Base-by-base conservation (phyloP, 1,284 basidiomycete species). In the Cutaneotrichosporon cyanovorans region DNA sequence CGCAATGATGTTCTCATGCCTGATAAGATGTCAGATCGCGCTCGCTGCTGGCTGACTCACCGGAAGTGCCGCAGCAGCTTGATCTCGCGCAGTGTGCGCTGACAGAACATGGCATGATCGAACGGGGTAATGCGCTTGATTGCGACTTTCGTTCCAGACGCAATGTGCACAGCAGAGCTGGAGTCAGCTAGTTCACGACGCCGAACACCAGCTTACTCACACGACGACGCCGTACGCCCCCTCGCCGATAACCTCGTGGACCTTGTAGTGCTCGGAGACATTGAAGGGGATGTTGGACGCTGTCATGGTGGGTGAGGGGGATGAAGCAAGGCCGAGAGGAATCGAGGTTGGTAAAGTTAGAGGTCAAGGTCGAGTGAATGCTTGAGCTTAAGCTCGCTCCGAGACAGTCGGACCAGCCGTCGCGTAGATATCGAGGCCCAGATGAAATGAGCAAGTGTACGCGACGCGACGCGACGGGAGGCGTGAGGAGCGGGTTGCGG, bases 121-220 rank as follows among this genome's bases (percentile, higher is more conserved):
- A 92, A 92, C 1, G 88, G 89, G 8, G 84, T 81, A 75, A 92
- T 91, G 76, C 87, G 85, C 79, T 90, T 88, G 74, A 87, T 88
- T 48, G 86, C 86, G 55, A 89, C 85, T 66, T 84, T 84, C 43
- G 83, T 81, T 34, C 84, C 83, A 42, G 81, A 86, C 4, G 85
- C 82, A 59, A 81, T 72, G 67, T 92, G 88, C 3, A 88, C 78
- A 3, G 88, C 89, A 31, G 87, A 87, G 63, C 87, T 56, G 50
- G 31, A 3, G 48, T 36, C 22, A 42, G 45, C 25, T 7, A 28
- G 25, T 7, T 12, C 7, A 28, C 25, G 25, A 12, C 25, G 7
- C 12, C 14, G 20, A 1, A 20, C n/a, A 9, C 34, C 19, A 25
- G 21, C 5, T 3, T 19, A 56, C 55, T 31, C 38, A 90, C 58